phyloP scores from a whole-genome alignment of 345 rosid species.

The Sonneratia alba region DNA sequence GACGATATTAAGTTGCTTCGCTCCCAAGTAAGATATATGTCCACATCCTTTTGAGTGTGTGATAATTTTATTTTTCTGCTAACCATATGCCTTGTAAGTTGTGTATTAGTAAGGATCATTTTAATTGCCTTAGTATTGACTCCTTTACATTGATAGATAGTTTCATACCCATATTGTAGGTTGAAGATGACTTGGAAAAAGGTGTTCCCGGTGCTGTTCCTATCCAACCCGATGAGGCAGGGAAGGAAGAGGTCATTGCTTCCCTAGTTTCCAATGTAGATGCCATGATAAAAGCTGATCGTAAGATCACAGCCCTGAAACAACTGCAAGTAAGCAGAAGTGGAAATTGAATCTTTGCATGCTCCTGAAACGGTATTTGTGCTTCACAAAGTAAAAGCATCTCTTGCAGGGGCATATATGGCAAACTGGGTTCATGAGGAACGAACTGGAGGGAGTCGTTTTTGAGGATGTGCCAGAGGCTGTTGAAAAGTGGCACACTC shows the following conservation, averaged over 20 bases:
- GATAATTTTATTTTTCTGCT: background rate
- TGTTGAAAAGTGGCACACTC: conserved; percentile 75
- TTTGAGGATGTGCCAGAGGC: conserved; percentile 82
- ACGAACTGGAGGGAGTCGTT: conserved; percentile 71
- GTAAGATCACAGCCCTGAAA: conserved; percentile 48
- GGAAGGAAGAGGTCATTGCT: conserved; percentile 71
- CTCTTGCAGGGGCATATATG: conserved; percentile 85
- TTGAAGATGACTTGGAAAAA: conserved; percentile 61
- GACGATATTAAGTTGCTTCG: conserved; percentile 68
- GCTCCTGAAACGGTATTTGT: background rate
- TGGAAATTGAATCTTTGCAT: background rate
- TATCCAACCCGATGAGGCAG: conserved; percentile 57
- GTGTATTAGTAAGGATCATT: background rate
- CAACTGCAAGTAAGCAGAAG: conserved; percentile 69
- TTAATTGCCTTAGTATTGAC: background rate
- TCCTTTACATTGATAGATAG: background rate
- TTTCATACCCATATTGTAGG: conserved; percentile 25
- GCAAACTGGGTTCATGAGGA: conserved; percentile 71
- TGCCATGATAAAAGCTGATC: conserved; percentile 89
- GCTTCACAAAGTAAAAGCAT: conserved; percentile 7
- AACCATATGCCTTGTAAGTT: background rate
- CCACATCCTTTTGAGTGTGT: background rate
- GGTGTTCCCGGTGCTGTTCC: conserved; percentile 63
- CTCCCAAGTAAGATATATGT: conserved; percentile 47
- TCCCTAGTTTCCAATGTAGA: conserved; percentile 80